These are phyloP conservation scores for Fusarium redolens DNA, from an alignment of 2,329 filamentous ascomycete species.

Conservation along the genomic window DNA sequence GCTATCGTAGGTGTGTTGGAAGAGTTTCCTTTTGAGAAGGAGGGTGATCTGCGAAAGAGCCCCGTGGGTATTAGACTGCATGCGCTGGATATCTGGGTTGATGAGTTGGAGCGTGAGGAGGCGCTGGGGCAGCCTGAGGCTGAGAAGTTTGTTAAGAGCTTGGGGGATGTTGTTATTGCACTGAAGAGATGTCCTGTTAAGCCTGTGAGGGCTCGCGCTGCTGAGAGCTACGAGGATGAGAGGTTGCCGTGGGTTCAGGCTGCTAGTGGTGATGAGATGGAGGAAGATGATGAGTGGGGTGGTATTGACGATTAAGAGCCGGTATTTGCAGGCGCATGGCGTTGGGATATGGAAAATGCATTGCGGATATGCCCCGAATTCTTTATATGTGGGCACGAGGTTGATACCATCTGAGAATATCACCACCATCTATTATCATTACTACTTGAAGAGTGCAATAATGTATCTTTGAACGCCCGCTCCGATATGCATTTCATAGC, in stretches of 20 bases:
- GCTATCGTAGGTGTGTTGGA: constrained; percentile 45
- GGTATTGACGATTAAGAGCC: constrained; percentile 72
- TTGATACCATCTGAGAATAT: constrained; percentile 41
- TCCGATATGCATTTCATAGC: constrained; percentile 31
- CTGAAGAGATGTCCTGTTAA: constrained; percentile 73
- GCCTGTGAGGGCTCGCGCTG: constrained; percentile 75
- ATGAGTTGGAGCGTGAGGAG: constrained; percentile 82
- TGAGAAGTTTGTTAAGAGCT: constrained; percentile 61
- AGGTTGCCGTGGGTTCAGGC: constrained; percentile 70
- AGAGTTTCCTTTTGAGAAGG: constrained; percentile 50
- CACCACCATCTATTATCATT: constrained; percentile 34
- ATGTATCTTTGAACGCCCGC: constrained; percentile 31
- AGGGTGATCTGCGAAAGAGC: constrained; percentile 65
- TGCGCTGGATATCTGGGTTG: constrained; percentile 89
- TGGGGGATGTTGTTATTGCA: constrained; percentile 67
- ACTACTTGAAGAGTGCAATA: constrained; percentile 15
- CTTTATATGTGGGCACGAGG: constrained; percentile 31
- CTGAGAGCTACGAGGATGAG: constrained; percentile 78
- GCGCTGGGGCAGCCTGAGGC: constrained; percentile 56
- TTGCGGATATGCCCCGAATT: constrained; percentile 8
- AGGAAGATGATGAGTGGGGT: constrained; percentile 67
- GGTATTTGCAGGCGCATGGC: constrained; percentile 40
- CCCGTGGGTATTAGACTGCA: constrained; percentile 90
- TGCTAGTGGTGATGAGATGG: constrained; percentile 48
- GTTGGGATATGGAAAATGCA: constrained; percentile 41